Base-by-base conservation (phyloP, 2,329 filamentous ascomycete species). In the Fusarium subtropicale region DNA sequence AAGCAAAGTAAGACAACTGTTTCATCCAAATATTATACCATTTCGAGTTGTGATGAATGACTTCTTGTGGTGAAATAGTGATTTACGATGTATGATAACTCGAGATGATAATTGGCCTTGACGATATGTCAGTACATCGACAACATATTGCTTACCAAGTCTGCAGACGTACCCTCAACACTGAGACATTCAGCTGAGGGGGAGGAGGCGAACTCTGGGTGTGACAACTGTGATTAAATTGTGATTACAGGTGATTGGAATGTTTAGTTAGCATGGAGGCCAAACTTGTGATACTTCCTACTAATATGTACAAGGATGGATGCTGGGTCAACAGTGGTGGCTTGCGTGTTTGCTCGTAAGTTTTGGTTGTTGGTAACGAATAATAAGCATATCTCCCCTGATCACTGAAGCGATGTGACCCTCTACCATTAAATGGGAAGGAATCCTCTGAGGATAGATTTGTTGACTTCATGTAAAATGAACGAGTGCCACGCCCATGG, bases 221-320 rank as follows among this genome's bases (percentile, higher is more conserved):
- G 65, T 53, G 53, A 46, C 45, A 56, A 36, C 28, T 50, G 60
- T 64, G 60, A 58, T 39, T 39, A 10, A 54, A 47, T 24, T 68
- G 61, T 68, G 64, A 56, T 51, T 50, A n/a, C 15, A 20, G 48
- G 56, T 61, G 56, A 56, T 45, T 45, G 45, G 52, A 66, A 70
- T 58, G 52, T 26, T 56, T 31, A 30, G 46, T 34, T 62, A 22
- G 62, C 52, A 54, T 48, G 30, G 22, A 52, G 24, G 30, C 48
- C 42, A 39, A 34, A 30, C 24, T 48, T 63, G 33, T 51, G 45
- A 46, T 16, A 45, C 24, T 48, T 42, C 26, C 31, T 33, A 26
- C n/a, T 59, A 15, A 42, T 52, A 41, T 65, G 44, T 9, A 22
- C 42, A 58, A 48, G 38, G 66, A 22, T 62, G 48, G 12, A 44